Base-by-base conservation (phyloP, 2,329 filamentous ascomycete genomes). In the Pleurostoma richardsiae region DNA sequence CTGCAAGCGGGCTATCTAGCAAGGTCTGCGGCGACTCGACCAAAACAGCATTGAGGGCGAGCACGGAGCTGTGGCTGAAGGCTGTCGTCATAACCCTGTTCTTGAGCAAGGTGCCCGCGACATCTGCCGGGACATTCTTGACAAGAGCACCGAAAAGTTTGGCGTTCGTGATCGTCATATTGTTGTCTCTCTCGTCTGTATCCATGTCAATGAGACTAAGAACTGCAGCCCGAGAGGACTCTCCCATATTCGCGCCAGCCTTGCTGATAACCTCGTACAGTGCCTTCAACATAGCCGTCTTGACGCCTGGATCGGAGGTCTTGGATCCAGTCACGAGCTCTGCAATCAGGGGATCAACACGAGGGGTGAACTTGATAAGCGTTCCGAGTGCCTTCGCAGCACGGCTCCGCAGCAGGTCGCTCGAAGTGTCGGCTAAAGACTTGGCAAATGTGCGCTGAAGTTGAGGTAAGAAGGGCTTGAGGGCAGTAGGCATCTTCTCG, bases 401-500 rank as follows among this genome's bases (percentile, higher is more conserved):
- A 54, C 95, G 82, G 49, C 85, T 86, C 54, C 95, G 83, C 49
- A 99, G 72, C 26, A 91, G 74, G 56, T 97, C 92, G 64, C 92
- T 97, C 1, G 90, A 88, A 1, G 90, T 84, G 66, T 99, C 95
- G 3, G 94, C 94, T 43, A 99, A 77, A 39, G 91, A 92, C 69
- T 96, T 95, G 48, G 94, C 92, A 71, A 99, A 99, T 0, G 94
- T 99, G 50, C 94, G 83, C 68, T 99, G 94, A 45, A 99, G 78
- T 63, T 99, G 94, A 7, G 94, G 94, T 62, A 99, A 71, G 80
- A 99, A 99, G 4, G 94, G 94, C 70, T 97, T 96, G 51, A 99
- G 78, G 56, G 95, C 92, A 7, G 87, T 82, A 1, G 94, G 94
- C 65, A 99, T 97, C 78, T 97, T 99, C 68, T 96, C 90, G 36